phyloP scores from a whole-genome alignment of 495 filamentous ascomycete species.

The Immersiella caudata region DNA sequence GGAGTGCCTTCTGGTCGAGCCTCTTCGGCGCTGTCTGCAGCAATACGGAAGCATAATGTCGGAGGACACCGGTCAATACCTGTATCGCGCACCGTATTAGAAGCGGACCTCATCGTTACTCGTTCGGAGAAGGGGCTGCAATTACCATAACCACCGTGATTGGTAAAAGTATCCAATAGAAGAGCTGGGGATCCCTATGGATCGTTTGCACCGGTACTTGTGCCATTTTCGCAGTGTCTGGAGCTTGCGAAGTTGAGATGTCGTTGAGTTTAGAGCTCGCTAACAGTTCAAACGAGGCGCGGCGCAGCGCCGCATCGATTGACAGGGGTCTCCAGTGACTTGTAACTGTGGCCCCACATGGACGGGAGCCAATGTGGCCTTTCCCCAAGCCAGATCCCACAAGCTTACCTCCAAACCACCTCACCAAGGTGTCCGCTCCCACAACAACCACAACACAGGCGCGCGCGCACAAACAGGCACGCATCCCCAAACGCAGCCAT shows the following conservation, averaged over 20 bases:
- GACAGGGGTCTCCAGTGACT: not conserved
- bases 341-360: not conserved
- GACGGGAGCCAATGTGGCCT: constrained; percentile 21
- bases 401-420: not conserved
- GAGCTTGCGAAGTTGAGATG: not conserved
- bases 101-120: not conserved
- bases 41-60: constrained; percentile 91
- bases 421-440: not conserved
- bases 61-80: constrained; percentile 92
- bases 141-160: constrained; percentile 97
- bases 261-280: constrained; percentile 8
- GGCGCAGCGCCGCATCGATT: not conserved
- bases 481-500: constrained; percentile 19
- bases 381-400: constrained; percentile 6
- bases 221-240: constrained; percentile 63
- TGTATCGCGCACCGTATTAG: constrained; percentile 37
- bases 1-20: constrained; percentile 70
- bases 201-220: constrained; percentile 89
- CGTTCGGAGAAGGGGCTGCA: constrained; percentile 5
- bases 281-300: constrained; percentile 10
- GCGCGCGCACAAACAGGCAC: not conserved
- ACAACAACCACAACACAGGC: not conserved
- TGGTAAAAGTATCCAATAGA: constrained; percentile 98
- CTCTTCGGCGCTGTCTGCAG: constrained; percentile 87
- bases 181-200: constrained; percentile 96